Conservation (phyloP, 1,139 yeast genomes). For the Pichia sp. region DNA sequence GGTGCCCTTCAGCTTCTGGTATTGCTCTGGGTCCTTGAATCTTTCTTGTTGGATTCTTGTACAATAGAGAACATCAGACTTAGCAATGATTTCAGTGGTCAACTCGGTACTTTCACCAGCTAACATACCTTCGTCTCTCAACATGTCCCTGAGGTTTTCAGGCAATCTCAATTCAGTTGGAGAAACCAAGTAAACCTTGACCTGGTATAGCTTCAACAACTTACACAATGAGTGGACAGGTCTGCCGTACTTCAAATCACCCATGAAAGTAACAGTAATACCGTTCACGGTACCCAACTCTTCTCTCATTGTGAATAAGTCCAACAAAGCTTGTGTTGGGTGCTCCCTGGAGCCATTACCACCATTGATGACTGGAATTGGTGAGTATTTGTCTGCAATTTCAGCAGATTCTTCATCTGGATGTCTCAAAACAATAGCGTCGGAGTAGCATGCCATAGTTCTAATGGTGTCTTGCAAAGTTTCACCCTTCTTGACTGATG, state of each 20-base stretch:
- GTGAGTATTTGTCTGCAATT: constrained; percentile 93
- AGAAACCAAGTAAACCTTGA: constrained; percentile 84
- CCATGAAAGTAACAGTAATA: constrained; percentile 97
- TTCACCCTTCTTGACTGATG: constrained; percentile 97
- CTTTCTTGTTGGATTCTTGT: constrained; percentile 98
- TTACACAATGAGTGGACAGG: constrained; percentile 97
- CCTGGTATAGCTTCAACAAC: constrained; percentile 86
- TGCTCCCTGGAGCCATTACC: constrained; percentile 98
- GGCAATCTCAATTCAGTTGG: constrained; percentile 89
- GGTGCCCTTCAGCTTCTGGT: constrained; percentile 82
- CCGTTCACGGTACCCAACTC: constrained; percentile 99
- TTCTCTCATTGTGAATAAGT: constrained; percentile 96
- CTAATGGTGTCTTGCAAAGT: constrained; percentile 95
- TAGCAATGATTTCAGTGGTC: constrained; percentile 76
- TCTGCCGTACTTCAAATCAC: constrained; percentile 96
- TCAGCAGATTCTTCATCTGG: constrained; percentile 90
- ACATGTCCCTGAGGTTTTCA: constrained; percentile 55
- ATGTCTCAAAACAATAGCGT: constrained; percentile 95
- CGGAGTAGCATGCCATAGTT: constrained; percentile 91
- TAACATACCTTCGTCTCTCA: constrained; percentile 60
- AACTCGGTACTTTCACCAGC: constrained; percentile 66
- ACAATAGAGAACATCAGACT: constrained; percentile 93
- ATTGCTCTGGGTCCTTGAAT: constrained; percentile 67
- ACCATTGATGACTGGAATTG: constrained; percentile 95
- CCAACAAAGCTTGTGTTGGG: constrained; percentile 97